phyloP scores from a whole-genome alignment of 495 filamentous ascomycete species.

The Rostrohypoxylon terebratum region DNA sequence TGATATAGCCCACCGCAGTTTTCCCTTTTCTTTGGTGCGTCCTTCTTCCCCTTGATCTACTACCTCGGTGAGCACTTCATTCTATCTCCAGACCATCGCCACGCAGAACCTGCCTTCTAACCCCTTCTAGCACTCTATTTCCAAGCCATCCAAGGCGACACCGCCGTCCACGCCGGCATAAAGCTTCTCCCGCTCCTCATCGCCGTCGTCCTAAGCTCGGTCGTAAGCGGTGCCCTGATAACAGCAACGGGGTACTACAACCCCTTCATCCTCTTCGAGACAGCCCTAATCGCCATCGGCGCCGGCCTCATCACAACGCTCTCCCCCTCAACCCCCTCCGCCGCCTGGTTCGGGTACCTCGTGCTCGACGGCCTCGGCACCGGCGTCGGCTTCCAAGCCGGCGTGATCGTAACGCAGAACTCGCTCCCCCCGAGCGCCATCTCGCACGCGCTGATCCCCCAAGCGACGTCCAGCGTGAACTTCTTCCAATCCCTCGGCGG shows the following conservation, averaged over 20 bases:
- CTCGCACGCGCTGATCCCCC: conserved; percentile 66
- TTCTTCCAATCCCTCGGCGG: conserved; percentile 76
- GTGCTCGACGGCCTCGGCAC: conserved; percentile 61
- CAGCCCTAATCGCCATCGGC: conserved; percentile 61
- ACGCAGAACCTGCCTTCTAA: background rate
- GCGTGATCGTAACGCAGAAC: conserved; percentile 66
- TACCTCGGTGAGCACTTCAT: conserved; percentile 67
- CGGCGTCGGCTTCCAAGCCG: conserved; percentile 57
- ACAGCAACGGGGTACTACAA: conserved; percentile 65
- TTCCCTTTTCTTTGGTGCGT: conserved; percentile 68
- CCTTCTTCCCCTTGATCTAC: conserved; percentile 76
- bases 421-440: conserved; percentile 49
- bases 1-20: conserved; percentile 56
- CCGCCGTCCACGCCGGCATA: conserved; percentile 80
- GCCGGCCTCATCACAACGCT: conserved; percentile 65
- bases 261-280: conserved; percentile 59
- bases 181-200: conserved; percentile 82
- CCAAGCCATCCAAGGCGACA: conserved; percentile 81
- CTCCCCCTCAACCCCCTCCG: conserved; percentile 54
- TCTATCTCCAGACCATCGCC: background rate
- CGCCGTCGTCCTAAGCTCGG: conserved; percentile 66
- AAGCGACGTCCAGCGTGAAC: conserved; percentile 72
- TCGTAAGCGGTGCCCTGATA: conserved; percentile 58
- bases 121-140: conserved; percentile 76
- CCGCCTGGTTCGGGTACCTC: conserved; percentile 68